Percentiles rank a stretch among this genome's conserved stretches.
Conservation (phyloP, 176 grass and related monocot species). For the Sorghum bicolor region DNA sequence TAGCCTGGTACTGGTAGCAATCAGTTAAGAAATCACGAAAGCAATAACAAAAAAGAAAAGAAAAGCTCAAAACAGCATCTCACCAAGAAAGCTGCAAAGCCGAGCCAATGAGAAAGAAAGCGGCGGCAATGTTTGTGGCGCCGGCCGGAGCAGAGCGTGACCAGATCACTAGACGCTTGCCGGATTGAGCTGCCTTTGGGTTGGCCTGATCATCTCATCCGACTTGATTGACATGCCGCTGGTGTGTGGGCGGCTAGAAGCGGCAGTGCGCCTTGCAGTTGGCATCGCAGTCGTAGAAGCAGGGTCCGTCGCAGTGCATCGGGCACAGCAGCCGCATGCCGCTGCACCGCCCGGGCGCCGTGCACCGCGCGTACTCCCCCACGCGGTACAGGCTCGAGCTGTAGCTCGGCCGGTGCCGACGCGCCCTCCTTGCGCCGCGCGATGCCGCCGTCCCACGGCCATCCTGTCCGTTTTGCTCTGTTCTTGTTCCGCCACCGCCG, state of each 20-base stretch:
- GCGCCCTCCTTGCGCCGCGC: not conserved
- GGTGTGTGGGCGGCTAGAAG: constrained; percentile 27
- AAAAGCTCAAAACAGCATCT: not conserved
- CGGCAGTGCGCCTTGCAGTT: constrained; percentile 90
- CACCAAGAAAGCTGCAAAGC: not conserved
- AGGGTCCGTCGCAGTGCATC: constrained; percentile 85
- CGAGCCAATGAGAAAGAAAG: not conserved
- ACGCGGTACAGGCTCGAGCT: constrained; percentile 73
- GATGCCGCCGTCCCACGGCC: not conserved
- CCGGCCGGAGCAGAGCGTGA: not conserved
- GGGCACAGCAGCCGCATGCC: constrained; percentile 77
- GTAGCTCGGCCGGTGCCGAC: constrained; percentile 52
- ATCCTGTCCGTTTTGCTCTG: not conserved
- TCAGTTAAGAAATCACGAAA: not conserved
- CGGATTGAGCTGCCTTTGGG: not conserved
- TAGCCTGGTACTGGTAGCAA: not conserved
- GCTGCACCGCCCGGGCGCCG: constrained; percentile 47
- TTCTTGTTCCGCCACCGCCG: not conserved
- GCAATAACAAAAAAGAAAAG: not conserved
- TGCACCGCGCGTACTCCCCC: constrained; percentile 81
- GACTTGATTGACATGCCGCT: not conserved
- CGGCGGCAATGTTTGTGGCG: not conserved
- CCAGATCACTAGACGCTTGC: not conserved
- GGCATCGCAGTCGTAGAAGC: constrained; percentile 84
- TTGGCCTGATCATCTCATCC: not conserved